phyloP scores from a whole-genome alignment of 1,284 basidiomycete species.

The Sutorius eximius region DNA sequence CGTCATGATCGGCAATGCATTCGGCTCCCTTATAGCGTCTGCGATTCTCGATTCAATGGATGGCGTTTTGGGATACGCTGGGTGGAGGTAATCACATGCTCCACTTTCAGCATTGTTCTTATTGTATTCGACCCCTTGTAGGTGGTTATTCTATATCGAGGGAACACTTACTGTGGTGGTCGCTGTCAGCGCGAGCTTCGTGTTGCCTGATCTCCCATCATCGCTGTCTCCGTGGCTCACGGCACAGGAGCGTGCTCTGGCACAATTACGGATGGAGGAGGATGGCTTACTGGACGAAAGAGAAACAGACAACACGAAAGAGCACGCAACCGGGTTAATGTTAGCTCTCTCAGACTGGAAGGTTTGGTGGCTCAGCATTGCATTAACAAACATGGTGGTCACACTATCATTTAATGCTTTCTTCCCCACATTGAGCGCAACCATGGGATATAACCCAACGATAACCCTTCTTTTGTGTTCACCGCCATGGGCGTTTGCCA shows the following conservation, averaged over 20 bases:
- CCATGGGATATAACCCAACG: conserved; percentile 55
- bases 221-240: conserved; percentile 57
- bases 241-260: conserved; percentile 65
- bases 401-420: conserved; percentile 62
- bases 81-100: conserved; percentile 55
- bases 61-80: conserved; percentile 65
- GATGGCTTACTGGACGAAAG: conserved; percentile 41
- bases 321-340: conserved; percentile 17
- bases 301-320: conserved; percentile 11
- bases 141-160: conserved; percentile 75
- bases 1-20: conserved; percentile 78
- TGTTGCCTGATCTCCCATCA: conserved; percentile 78
- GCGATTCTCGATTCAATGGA: conserved; percentile 73
- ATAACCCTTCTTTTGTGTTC: conserved; percentile 59
- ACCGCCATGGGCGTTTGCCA: conserved; percentile 62
- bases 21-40: conserved; percentile 78
- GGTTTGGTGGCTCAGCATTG: conserved; percentile 55
- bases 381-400: conserved; percentile 48
- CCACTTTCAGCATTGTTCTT: background rate
- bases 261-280: conserved; percentile 72
- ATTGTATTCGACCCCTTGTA: background rate
- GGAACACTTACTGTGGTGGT: conserved; percentile 65
- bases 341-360: conserved; percentile 58
- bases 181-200: conserved; percentile 59
- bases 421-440: conserved; percentile 54